Conservation (phyloP, 306 rosid species). For the Prunus dulcis region DNA sequence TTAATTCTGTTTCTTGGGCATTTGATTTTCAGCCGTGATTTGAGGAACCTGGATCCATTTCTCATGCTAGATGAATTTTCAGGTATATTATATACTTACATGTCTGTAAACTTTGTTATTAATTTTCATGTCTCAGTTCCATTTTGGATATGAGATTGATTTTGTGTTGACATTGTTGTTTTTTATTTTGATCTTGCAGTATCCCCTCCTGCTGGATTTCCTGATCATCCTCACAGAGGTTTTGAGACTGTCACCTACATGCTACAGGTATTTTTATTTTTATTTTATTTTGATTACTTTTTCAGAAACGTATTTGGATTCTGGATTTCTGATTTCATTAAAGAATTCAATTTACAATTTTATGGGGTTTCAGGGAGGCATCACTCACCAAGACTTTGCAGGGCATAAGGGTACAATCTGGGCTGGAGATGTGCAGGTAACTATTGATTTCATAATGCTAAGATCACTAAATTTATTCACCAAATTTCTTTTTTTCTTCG, state of each 20-base stretch:
- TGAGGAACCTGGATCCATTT: constrained; percentile 58
- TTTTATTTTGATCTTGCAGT: constrained; percentile 31
- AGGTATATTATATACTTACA: constrained; percentile 12
- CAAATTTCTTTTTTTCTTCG: not conserved
- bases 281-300: not conserved
- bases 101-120: not conserved
- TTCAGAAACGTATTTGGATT: not conserved
- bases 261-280: constrained; percentile 44
- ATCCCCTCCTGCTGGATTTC: constrained; percentile 60
- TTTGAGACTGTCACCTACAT: constrained; percentile 80
- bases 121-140: not conserved
- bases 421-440: constrained; percentile 88
- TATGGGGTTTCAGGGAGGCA: constrained; percentile 59
- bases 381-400: constrained; percentile 95
- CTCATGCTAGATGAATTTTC: constrained; percentile 54
- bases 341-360: not conserved
- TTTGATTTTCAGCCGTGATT: constrained; percentile 35
- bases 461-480: not conserved
- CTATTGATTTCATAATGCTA: not conserved
- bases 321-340: not conserved
- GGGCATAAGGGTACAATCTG: constrained; percentile 90
- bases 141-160: not conserved
- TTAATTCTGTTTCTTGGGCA: not conserved
- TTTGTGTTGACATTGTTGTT: not conserved
- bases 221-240: constrained; percentile 77